These are phyloP conservation scores for Chamaecyparis obtusa DNA, from an alignment of 75 land plant genomes.

Conservation along the genomic window DNA sequence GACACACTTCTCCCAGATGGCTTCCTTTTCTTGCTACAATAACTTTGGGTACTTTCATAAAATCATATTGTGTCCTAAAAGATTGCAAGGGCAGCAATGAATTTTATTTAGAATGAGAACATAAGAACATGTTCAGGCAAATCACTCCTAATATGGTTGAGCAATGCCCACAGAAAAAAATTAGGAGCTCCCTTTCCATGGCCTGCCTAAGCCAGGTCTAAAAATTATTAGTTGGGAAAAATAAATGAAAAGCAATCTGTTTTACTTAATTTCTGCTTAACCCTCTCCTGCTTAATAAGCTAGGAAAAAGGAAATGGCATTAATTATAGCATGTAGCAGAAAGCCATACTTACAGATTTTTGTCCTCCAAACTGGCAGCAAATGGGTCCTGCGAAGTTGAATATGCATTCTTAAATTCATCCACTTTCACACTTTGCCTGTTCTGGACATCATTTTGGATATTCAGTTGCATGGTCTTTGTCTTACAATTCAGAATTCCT, in stretches of 20 bases:
- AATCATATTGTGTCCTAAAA: no score
- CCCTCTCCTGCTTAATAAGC: neutral
- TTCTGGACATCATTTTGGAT: neutral
- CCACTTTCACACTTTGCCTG: neutral
- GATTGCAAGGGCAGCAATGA: no score
- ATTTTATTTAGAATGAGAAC: no score
- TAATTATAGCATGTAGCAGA: neutral
- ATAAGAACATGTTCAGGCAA: no score
- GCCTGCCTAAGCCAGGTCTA: neutral
- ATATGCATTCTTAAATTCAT: neutral
- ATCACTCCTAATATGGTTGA: no score
- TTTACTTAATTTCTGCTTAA: neutral
- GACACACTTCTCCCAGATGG: no score
- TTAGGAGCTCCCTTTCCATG: no score
- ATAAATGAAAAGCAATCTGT: neutral
- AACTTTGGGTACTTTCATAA: no score
- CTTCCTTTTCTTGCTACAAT: no score
- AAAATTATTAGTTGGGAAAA: neutral
- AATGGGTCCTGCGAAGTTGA: slow-evolving; percentile 2
- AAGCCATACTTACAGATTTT: slow-evolving; percentile 6
- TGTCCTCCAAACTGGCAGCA: neutral
- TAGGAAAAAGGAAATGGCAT: neutral
- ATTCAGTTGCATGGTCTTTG: neutral
- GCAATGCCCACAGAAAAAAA: no score
- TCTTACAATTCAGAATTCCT: neutral